Percentiles rank a stretch among this genome's conserved stretches.
Conservation (phyloP, 2,329 filamentous ascomycete species). For the Talaromyces sp. region DNA sequence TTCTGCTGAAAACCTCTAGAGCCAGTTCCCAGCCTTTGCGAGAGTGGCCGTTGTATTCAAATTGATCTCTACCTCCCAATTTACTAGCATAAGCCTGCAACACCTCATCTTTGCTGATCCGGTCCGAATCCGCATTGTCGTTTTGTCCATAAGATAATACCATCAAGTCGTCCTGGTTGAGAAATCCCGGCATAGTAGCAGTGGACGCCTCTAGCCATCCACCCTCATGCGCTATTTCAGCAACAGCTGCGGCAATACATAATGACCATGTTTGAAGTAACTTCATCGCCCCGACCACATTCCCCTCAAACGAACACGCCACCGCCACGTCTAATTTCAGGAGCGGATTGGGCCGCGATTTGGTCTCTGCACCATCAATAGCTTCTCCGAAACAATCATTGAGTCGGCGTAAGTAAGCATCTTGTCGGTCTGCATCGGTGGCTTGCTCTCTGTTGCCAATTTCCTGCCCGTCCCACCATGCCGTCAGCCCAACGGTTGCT, state of each 20-base stretch:
- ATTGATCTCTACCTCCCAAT: slow-evolving; percentile 42
- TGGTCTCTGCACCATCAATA: slow-evolving; percentile 58
- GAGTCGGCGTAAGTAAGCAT: slow-evolving; percentile 71
- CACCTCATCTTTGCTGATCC: slow-evolving; percentile 73
- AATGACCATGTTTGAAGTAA: slow-evolving; percentile 78
- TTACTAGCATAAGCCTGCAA: slow-evolving; percentile 71
- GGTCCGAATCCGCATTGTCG: slow-evolving; percentile 41
- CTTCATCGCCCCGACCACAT: slow-evolving; percentile 69
- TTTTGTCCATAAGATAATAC: slow-evolving; percentile 68
- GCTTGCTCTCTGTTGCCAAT: slow-evolving; percentile 44
- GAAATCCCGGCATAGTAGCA: slow-evolving; percentile 59
- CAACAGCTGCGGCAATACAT: slow-evolving; percentile 70
- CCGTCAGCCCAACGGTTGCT: slow-evolving; percentile 73
- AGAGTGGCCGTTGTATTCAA: slow-evolving; percentile 35
- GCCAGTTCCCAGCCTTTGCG: slow-evolving; percentile 86
- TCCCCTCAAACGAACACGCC: slow-evolving; percentile 77
- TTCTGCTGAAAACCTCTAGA: slow-evolving; percentile 73
- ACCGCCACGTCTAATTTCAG: slow-evolving; percentile 76
- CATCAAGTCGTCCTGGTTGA: slow-evolving; percentile 77
- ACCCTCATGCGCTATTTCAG: slow-evolving; percentile 77
- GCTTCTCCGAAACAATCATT: slow-evolving; percentile 64
- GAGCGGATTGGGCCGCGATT: slow-evolving; percentile 70
- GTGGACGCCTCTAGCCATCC: slow-evolving; percentile 70
- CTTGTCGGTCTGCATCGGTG: slow-evolving; percentile 53
- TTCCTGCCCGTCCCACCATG: slow-evolving; percentile 88